A percentile compares a stretch with the other conserved stretches of the same genome.
Conservation (phyloP, 2,329 filamentous ascomycete genomes). For the Proliferodiscus dingleyae region DNA sequence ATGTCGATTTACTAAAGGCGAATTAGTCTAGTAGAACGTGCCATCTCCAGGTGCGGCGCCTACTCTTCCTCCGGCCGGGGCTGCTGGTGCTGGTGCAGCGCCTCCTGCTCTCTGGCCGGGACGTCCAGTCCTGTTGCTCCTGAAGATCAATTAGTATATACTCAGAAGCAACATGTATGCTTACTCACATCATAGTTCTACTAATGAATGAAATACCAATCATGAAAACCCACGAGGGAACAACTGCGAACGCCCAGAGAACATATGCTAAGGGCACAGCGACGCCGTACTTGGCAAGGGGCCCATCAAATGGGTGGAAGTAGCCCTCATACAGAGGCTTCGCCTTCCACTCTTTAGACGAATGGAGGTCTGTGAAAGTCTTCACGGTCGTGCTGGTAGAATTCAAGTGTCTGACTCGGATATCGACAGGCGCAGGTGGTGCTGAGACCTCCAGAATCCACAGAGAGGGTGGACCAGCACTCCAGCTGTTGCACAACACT, state of each 20-base stretch:
- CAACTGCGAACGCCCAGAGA: slow-evolving; percentile 60
- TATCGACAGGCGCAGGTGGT: slow-evolving; percentile 56
- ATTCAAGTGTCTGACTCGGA: slow-evolving; percentile 64
- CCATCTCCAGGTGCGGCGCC: slow-evolving; percentile 23
- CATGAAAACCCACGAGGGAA: slow-evolving; percentile 77
- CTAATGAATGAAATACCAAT: slow-evolving; percentile 67
- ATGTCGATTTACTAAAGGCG: slow-evolving; percentile 10
- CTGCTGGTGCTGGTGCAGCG: slow-evolving; percentile 13
- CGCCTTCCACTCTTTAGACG: slow-evolving; percentile 47
- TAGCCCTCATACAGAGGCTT: slow-evolving; percentile 52
- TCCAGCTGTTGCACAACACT: slow-evolving; percentile 72
- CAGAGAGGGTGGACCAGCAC: slow-evolving; percentile 56
- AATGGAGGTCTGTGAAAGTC: slow-evolving; percentile 56
- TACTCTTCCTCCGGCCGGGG: slow-evolving; percentile 22
- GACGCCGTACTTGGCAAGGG: slow-evolving; percentile 56
- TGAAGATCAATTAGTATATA: slow-evolving; percentile 21
- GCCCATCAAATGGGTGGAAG: slow-evolving; percentile 74
- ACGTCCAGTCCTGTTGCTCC: slow-evolving; percentile 17
- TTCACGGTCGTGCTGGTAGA: slow-evolving; percentile 61
- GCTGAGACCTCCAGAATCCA: slow-evolving; percentile 66
- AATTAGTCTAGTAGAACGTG: slow-evolving; percentile 14
- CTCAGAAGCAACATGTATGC: slow-evolving; percentile 9
- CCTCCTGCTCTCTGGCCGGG: slow-evolving; percentile 12
- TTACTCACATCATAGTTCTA: slow-evolving; percentile 69
- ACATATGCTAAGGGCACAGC: slow-evolving; percentile 61